Conservation (phyloP, 305 asterid genomes). For the Fraxinus ornus region DNA sequence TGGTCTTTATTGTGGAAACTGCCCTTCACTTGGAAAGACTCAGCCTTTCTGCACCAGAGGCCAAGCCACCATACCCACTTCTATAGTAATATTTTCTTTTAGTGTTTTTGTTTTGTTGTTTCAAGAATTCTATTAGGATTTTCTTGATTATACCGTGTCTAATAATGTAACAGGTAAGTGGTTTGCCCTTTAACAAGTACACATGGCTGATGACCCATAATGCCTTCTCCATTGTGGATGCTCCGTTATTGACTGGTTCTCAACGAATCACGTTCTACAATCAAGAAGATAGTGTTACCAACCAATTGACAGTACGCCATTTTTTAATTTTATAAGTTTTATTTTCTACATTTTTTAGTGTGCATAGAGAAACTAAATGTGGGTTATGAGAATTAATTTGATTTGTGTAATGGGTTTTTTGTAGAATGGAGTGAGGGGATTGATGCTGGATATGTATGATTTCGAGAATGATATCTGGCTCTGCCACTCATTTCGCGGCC, state of each 20-base stretch:
- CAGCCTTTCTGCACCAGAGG: constrained; percentile 86
- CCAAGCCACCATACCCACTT: constrained; percentile 70
- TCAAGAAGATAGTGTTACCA: constrained; percentile 91
- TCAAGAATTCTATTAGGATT: background rate
- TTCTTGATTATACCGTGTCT: constrained; percentile 12
- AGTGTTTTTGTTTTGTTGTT: background rate
- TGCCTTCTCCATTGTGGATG: constrained; percentile 88
- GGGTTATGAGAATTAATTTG: background rate
- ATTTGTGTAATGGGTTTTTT: constrained; percentile 24
- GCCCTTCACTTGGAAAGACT: constrained; percentile 64
- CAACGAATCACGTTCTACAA: constrained; percentile 87
- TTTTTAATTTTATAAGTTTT: background rate
- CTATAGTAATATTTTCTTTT: constrained; percentile 47
- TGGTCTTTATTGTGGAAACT: constrained; percentile 84
- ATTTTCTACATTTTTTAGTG: background rate
- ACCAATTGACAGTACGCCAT: constrained; percentile 73
- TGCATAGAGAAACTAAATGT: background rate
- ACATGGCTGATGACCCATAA: constrained; percentile 95
- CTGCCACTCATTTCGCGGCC: constrained; percentile 91
- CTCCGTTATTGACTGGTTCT: constrained; percentile 70
- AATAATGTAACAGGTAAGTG: constrained; percentile 48
- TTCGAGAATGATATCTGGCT: constrained; percentile 96
- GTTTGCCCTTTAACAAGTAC: constrained; percentile 93
- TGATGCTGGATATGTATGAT: constrained; percentile 99
- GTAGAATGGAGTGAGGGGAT: constrained; percentile 96